phyloP scores from a whole-genome alignment of 2,329 filamentous ascomycete species.

The Colletotrichum truncatum region DNA sequence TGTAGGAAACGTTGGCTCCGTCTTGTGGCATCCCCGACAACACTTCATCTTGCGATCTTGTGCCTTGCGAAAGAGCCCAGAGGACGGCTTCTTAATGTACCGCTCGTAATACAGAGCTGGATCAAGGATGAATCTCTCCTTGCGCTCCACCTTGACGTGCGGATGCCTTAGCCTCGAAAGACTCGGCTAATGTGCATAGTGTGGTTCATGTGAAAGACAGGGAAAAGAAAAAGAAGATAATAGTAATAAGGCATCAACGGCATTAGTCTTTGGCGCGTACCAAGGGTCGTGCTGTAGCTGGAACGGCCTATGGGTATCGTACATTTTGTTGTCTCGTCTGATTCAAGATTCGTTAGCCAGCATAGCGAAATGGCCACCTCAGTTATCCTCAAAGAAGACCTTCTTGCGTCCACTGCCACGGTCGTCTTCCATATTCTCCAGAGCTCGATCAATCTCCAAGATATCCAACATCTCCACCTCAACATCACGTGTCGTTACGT shows the following conservation, averaged over 20 bases:
- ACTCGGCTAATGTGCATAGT: neutral
- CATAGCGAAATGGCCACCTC: neutral
- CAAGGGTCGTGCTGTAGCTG: neutral
- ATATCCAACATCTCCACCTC: slow-evolving; percentile 72
- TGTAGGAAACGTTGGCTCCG: slow-evolving; percentile 34
- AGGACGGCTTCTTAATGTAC: slow-evolving; percentile 58
- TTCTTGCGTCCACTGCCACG: slow-evolving; percentile 58
- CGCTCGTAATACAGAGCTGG: slow-evolving; percentile 80
- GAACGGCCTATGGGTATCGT: slow-evolving; percentile 47
- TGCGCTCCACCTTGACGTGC: slow-evolving; percentile 81
- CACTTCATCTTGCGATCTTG: slow-evolving; percentile 34
- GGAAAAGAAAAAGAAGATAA: slow-evolving; percentile 6
- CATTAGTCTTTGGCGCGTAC: slow-evolving; percentile 14
- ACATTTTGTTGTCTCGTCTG: slow-evolving; percentile 36
- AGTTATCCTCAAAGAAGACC: slow-evolving; percentile 58
- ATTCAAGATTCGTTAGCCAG: slow-evolving; percentile 26
- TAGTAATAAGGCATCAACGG: slow-evolving; percentile 18
- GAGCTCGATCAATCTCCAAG: slow-evolving; percentile 70
- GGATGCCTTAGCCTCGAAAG: slow-evolving; percentile 46
- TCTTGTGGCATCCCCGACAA: slow-evolving; percentile 19
- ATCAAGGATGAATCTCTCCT: slow-evolving; percentile 78
- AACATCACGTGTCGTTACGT: slow-evolving; percentile 60
- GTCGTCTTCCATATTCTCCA: slow-evolving; percentile 63
- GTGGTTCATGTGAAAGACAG: neutral
- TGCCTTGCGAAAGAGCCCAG: slow-evolving; percentile 23